Percentiles rank a stretch among this genome's conserved stretches.
These are phyloP conservation scores for Metschnikowia shivogae DNA, from an alignment of 805 yeast genomes.

Conservation along the genomic window DNA sequence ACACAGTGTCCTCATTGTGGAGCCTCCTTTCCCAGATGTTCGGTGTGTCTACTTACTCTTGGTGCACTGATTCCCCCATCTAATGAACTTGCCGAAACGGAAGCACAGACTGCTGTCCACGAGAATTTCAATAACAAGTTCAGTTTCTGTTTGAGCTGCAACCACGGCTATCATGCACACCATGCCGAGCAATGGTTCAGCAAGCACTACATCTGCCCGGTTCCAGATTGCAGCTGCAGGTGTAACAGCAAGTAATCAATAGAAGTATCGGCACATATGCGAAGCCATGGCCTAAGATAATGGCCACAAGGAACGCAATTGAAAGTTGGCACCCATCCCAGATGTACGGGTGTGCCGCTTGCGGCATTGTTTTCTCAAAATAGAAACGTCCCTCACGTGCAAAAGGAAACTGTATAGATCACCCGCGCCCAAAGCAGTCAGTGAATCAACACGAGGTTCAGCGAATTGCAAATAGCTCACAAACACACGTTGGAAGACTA, in stretches of 20 bases:
- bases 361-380: not conserved
- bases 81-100: constrained; percentile 21
- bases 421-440: constrained; percentile 5
- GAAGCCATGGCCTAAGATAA: not conserved
- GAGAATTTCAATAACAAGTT: constrained; percentile 56
- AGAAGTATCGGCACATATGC: not conserved
- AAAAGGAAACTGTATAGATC: not conserved
- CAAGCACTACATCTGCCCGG: constrained; percentile 84
- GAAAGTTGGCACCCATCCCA: no score
- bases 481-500: not conserved
- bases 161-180: constrained; percentile 91
- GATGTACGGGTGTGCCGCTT: no score
- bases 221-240: constrained; percentile 84
- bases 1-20: constrained; percentile 79
- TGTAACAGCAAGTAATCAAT: constrained; percentile 54
- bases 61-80: constrained; percentile 56
- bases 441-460: constrained; percentile 1
- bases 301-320: no score
- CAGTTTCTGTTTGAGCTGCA: constrained; percentile 84
- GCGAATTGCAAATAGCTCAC: constrained; percentile 1
- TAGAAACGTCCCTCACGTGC: constrained; percentile 1
- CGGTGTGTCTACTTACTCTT: constrained; percentile 76
- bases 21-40: constrained; percentile 82
- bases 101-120: constrained; percentile 5
- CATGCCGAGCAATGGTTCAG: constrained; percentile 97